phyloP scores from a whole-genome alignment of 495 filamentous ascomycete genomes.

The Aspergillus kassunensis region DNA sequence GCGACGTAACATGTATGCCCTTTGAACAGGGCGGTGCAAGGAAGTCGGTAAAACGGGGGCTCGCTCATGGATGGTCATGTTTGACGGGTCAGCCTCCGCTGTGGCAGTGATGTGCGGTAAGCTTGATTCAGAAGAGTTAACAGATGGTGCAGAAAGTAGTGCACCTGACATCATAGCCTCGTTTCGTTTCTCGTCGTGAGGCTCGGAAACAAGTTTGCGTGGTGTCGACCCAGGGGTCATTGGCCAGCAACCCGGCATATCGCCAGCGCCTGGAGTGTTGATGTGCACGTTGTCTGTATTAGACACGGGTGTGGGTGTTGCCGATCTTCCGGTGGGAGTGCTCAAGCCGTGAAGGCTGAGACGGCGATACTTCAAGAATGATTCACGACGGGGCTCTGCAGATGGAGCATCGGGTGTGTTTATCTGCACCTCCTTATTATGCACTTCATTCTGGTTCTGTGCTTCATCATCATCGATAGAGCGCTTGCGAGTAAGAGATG shows the following conservation, averaged over 20 bases:
- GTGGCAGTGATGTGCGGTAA: neutral
- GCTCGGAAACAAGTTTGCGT: neutral
- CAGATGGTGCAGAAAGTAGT: neutral
- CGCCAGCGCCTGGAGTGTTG: neutral
- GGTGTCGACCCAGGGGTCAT: neutral
- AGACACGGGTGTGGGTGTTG: neutral
- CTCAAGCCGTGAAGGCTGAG: neutral
- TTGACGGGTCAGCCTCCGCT: no score
- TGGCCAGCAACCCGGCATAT: conserved; percentile 17
- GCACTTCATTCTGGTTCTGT: neutral
- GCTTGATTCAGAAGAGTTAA: neutral
- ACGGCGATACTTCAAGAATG: conserved; percentile 14
- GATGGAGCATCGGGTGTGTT: neutral
- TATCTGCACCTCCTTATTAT: neutral
- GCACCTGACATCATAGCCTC: conserved; percentile 10
- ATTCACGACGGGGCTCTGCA: no score
- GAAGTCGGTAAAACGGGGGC: conserved; percentile 3
- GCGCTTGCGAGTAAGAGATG: conserved; percentile 12
- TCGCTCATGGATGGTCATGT: neutral
- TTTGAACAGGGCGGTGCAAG: conserved; percentile 1
- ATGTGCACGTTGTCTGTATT: neutral
- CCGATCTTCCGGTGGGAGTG: neutral
- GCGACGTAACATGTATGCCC: neutral
- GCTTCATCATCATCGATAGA: conserved; percentile 3
- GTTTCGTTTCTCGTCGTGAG: neutral